Evolutionary conservation across 345 rosid species (phyloP).

Genomic region (Sisymbrium altissimum): DNA sequence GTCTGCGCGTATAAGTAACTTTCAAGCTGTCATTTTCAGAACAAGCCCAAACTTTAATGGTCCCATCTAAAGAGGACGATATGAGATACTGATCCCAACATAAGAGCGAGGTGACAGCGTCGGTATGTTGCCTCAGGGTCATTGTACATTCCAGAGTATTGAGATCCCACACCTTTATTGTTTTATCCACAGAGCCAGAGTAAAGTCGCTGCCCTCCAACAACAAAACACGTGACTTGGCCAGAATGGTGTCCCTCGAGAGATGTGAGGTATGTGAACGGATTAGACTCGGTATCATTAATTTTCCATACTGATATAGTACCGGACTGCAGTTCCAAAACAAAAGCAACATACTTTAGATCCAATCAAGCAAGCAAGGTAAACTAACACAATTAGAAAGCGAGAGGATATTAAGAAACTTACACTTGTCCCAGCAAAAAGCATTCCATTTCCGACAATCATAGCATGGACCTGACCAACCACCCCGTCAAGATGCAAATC

Average conservation of each 20-base stretch:
- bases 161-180: conserved; percentile 64
- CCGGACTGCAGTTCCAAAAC: conserved; percentile 42
- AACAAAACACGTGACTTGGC: conserved; percentile 38
- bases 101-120: conserved; percentile 53
- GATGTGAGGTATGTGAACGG: conserved; percentile 38
- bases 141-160: conserved; percentile 35
- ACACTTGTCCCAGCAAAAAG: conserved; percentile 63
- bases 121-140: conserved; percentile 45
- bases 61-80: conserved; percentile 57
- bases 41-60: conserved; percentile 49
- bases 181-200: conserved; percentile 49
- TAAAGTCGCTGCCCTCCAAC: conserved; percentile 36
- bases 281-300: neutral
- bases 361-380: neutral
- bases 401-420: conserved; percentile 1
- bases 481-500: conserved; percentile 39
- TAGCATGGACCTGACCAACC: conserved; percentile 47
- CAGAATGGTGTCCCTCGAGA: conserved; percentile 37
- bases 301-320: conserved; percentile 48
- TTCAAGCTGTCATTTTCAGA: conserved; percentile 30
- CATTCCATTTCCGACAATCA: conserved; percentile 39
- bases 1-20: conserved; percentile 31
- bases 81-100: conserved; percentile 54
- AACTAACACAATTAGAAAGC: neutral
- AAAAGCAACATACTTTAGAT: neutral